Base-by-base conservation (phyloP, 2,329 filamentous ascomycete species). In the Phaeosphaeriaceae sp. region DNA sequence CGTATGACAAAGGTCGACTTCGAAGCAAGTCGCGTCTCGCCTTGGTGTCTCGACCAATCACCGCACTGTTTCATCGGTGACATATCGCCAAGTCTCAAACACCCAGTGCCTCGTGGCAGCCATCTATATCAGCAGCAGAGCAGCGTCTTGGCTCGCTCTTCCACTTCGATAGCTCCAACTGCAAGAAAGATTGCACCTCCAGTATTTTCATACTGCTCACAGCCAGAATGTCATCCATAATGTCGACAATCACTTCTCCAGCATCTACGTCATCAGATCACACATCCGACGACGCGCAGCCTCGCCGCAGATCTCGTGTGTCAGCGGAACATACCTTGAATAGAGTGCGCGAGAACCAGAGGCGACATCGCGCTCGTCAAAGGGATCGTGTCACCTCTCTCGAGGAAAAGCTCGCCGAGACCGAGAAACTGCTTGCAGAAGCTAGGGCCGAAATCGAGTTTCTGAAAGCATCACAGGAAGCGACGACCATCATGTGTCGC, bases 291-390 rank as follows among this genome's bases (percentile, higher is more conserved):
- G 53, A 42, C n/a, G 45, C 51, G 20, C n/a, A 53, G n/a, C 19
- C 54, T 9, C 58, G 51, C 3, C 62, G 65, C 48, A 67, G 58
- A 54, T 50, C 58, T 22, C 68, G 69, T 24, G 73, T 76, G 9
- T 68, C 72, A 22, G 68, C 76, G 46, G 72, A 74, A 48, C 74
- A 79, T 61, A 73, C 77, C 0, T 61, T 79, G 21, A 70, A 67
- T 51, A 77, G 83, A 7, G 78, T 83, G 17, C 81, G 82, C n/a
- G 79, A 85, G 47, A 85, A 85, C 61, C 82, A 85, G 65, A 79
- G 83, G 41, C 78, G 82, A 22, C 82, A 85, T 62, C 80, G 83
- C 4, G 81, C 81, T 9, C 73, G 79, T 27, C 75, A 78, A 44
- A 80, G 78, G 48, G 73, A 76, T 40, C 74, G 77, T 40, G 76